phyloP scores from a whole-genome alignment of 495 filamentous ascomycete genomes.

The Penicillium taxi region DNA sequence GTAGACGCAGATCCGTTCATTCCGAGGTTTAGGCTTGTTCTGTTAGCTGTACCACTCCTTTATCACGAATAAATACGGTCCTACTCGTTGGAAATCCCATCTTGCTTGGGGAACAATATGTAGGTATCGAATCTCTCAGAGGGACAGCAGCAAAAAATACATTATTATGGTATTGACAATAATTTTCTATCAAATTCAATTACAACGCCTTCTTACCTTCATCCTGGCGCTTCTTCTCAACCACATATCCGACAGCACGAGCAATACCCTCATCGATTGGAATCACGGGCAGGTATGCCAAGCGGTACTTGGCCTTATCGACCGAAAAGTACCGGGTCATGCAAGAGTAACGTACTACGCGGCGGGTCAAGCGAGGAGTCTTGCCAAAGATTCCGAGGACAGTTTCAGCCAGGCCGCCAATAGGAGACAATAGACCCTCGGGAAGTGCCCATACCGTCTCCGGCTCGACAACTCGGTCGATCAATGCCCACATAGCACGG shows the following conservation, averaged over 20 bases:
- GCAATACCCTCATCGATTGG: conserved; percentile 65
- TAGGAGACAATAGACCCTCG: conserved; percentile 50
- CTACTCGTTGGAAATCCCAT: too few relatives aligned
- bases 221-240: conserved; percentile 40
- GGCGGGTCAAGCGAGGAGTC: conserved; percentile 65
- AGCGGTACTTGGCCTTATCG: conserved; percentile 69
- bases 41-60: too few relatives aligned
- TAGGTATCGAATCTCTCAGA: conserved; percentile 3
- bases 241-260: conserved; percentile 57
- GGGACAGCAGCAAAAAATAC: not conserved
- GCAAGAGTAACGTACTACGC: conserved; percentile 64
- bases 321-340: conserved; percentile 84
- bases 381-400: conserved; percentile 59
- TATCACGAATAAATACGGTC: too few relatives aligned
- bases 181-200: conserved; percentile 11
- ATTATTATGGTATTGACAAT: conserved; percentile 26
- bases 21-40: too few relatives aligned
- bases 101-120: too few relatives aligned
- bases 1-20: too few relatives aligned
- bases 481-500: conserved; percentile 68
- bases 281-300: conserved; percentile 72
- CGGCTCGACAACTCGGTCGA: conserved; percentile 55
- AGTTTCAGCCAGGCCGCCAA: conserved; percentile 65
- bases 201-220: conserved; percentile 40
- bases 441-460: conserved; percentile 62